Percentiles rank a stretch among this genome's conserved stretches.
Conservation (phyloP, 2,329 filamentous ascomycete genomes). For the Aureobasidium musti region DNA sequence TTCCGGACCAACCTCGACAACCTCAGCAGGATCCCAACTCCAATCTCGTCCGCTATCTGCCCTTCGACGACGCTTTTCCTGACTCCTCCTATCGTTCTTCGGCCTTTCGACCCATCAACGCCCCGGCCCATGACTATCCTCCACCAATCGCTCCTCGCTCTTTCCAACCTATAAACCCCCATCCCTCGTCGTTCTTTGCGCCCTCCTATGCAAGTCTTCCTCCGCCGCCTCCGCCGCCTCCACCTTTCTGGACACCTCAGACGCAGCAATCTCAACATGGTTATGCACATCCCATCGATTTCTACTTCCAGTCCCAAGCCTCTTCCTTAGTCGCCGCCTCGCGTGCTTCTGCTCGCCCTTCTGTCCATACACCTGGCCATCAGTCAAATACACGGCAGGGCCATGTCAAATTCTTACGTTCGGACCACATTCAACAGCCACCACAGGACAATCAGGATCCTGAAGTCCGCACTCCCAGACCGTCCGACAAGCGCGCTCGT, state of each 20-base stretch:
- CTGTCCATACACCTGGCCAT: not conserved
- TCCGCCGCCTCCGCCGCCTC: not conserved
- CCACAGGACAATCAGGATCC: not conserved
- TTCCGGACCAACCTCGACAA: not conserved
- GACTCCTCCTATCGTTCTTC: not conserved
- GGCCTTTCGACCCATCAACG: not conserved
- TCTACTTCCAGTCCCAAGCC: not conserved
- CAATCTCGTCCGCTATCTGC: not conserved
- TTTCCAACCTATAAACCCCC: conserved; percentile 8
- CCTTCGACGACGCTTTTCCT: not conserved
- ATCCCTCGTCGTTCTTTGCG: conserved; percentile 23
- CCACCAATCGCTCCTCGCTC: not conserved
- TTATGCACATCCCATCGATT: not conserved
- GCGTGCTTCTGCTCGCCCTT: not conserved
- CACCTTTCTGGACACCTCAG: not conserved
- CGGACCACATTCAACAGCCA: not conserved
- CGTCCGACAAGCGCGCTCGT: not conserved
- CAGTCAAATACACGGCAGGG: not conserved
- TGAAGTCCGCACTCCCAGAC: conserved; percentile 3
- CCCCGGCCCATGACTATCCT: not conserved
- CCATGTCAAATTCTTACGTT: not conserved
- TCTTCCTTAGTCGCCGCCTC: not conserved
- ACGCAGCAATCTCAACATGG: not conserved
- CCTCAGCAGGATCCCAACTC: not conserved
- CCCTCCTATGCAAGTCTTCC: not conserved